A percentile compares a stretch with the other conserved stretches of the same genome.
phyloP scores from a whole-genome alignment of 208 protist genomes.

The Porcisia deanei region DNA sequence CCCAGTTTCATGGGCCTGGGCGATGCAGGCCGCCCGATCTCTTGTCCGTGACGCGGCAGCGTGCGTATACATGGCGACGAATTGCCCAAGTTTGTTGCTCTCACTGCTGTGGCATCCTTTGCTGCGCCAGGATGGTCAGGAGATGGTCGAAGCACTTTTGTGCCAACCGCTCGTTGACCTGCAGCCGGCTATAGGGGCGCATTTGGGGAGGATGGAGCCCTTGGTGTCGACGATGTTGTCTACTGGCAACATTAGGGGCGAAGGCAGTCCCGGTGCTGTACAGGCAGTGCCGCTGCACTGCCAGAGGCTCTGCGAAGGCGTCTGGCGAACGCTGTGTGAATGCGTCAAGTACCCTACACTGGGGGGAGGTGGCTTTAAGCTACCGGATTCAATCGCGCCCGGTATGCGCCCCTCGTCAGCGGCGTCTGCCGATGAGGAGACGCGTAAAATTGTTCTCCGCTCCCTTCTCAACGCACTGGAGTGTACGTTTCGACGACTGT shows the following conservation, averaged over 20 bases:
- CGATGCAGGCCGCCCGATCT: conserved; percentile 11
- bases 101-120: conserved; percentile 28
- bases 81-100: conserved; percentile 14
- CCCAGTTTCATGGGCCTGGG: conserved; percentile 19
- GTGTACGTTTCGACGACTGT: conserved; percentile 12
- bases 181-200: background rate
- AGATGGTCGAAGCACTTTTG: conserved; percentile 22
- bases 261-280: background rate
- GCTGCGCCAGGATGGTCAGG: conserved; percentile 19
- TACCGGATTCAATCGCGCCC: background rate
- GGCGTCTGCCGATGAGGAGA: background rate
- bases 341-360: conserved; percentile 16
- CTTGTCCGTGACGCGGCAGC: conserved; percentile 16
- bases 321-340: conserved; percentile 26
- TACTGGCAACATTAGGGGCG: background rate
- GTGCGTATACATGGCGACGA: conserved; percentile 23
- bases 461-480: conserved; percentile 11
- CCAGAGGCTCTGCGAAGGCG: conserved; percentile 17
- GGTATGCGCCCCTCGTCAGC: background rate
- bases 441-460: conserved; percentile 17
- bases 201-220: background rate
- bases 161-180: conserved; percentile 20
- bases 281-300: conserved; percentile 27
- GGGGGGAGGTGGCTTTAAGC: background rate
- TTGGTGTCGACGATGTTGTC: background rate